Conservation (phyloP, 805 yeast species). For the Isabelozyma rhagii region DNA sequence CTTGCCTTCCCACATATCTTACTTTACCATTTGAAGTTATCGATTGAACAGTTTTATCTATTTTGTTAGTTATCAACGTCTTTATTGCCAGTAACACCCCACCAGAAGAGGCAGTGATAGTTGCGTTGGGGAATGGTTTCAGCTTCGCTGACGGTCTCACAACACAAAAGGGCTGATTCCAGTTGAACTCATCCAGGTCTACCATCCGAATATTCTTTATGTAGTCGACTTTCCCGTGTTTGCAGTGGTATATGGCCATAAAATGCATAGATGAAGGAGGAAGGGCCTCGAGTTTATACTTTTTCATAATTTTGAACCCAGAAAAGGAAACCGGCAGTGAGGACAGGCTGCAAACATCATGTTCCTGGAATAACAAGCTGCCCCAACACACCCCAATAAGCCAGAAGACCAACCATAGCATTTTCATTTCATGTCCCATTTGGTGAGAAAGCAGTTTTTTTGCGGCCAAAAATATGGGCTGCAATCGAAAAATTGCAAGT, state of each 20-base stretch:
- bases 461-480: not conserved
- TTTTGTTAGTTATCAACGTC: slow-evolving; percentile 1
- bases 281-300: slow-evolving; percentile 38
- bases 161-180: slow-evolving; percentile 49
- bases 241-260: slow-evolving; percentile 50
- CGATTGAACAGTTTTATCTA: slow-evolving; percentile 16
- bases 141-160: slow-evolving; percentile 25
- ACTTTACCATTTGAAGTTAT: slow-evolving; percentile 9
- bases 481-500: not conserved
- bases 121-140: slow-evolving; percentile 7
- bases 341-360: slow-evolving; percentile 33
- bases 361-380: slow-evolving; percentile 22
- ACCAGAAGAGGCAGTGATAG: slow-evolving; percentile 1
- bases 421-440: not conserved
- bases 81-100: not conserved
- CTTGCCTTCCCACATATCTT: slow-evolving; percentile 18
- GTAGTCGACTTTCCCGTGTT: slow-evolving; percentile 45
- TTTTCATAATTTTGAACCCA: slow-evolving; percentile 55
- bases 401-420: not conserved
- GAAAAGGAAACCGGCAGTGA: slow-evolving; percentile 38
- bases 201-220: slow-evolving; percentile 33
- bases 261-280: slow-evolving; percentile 39
- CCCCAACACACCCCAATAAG: not conserved
- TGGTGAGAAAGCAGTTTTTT: not conserved
- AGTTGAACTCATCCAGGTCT: slow-evolving; percentile 37